Percentiles rank a stretch among this genome's conserved stretches.
Evolutionary conservation across 352 stramenopile genomes (phyloP).

Genomic region (Phytophthora citrophthora): DNA sequence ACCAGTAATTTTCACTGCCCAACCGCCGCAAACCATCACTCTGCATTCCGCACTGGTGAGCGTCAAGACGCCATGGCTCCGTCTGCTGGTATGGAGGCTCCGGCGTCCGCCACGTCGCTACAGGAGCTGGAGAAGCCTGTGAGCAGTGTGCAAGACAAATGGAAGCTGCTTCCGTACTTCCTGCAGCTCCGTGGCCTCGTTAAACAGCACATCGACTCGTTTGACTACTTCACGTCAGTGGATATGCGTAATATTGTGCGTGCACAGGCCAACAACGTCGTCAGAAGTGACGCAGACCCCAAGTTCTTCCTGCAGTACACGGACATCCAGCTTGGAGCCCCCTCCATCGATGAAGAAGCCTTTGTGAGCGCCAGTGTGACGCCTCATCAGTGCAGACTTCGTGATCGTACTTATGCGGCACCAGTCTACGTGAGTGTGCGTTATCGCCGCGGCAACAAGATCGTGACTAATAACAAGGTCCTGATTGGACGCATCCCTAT

Average conservation of each 20-base stretch:
- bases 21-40: conserved; percentile 20
- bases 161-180: conserved; percentile 98
- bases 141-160: conserved; percentile 94
- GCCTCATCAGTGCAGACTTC: conserved; percentile 97
- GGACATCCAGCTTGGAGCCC: conserved; percentile 97
- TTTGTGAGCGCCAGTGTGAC: conserved; percentile 94
- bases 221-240: conserved; percentile 99
- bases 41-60: conserved; percentile 32
- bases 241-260: conserved; percentile 99
- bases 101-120: conserved; percentile 41
- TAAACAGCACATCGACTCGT: conserved; percentile 99
- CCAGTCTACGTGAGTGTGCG: conserved; percentile 99
- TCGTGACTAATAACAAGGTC: conserved; percentile 98
- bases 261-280: conserved; percentile 92
- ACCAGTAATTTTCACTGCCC: conserved; percentile 29
- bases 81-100: conserved; percentile 18
- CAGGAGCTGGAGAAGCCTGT: conserved; percentile 79
- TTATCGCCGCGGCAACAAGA: conserved; percentile 97
- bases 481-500: conserved; percentile 97
- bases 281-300: conserved; percentile 94
- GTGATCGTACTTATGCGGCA: conserved; percentile 99
- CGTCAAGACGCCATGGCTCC: conserved; percentile 36
- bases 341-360: conserved; percentile 97
- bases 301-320: conserved; percentile 99
- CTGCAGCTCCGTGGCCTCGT: conserved; percentile 92